A percentile compares a stretch with the other conserved stretches of the same genome.
Evolutionary conservation across 2,329 filamentous ascomycete species (phyloP).

Genomic region (Claviceps paspali): DNA sequence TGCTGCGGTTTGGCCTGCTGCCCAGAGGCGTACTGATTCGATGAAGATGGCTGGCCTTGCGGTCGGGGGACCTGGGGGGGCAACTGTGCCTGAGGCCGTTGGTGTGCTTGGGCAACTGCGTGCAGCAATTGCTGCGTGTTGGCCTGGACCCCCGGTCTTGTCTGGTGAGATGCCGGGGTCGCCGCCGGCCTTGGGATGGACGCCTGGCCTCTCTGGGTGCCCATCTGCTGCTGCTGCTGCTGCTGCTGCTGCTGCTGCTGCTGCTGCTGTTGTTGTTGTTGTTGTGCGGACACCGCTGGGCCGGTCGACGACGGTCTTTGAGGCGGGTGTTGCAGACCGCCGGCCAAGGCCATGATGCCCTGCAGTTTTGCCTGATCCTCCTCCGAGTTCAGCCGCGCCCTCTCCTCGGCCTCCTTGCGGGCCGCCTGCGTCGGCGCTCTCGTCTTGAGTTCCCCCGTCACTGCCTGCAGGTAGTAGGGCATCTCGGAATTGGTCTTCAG

Average conservation of each 20-base stretch:
- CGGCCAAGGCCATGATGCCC: constrained; percentile 41
- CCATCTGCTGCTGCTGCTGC: neutral
- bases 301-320: constrained; percentile 12
- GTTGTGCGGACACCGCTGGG: constrained; percentile 9
- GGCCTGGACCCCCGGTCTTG: constrained; percentile 12
- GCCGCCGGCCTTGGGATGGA: constrained; percentile 4
- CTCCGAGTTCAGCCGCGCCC: constrained; percentile 40
- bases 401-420: constrained; percentile 51
- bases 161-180: constrained; percentile 13
- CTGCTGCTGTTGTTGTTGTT: neutral
- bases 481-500: constrained; percentile 85
- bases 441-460: constrained; percentile 82
- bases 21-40: too few species aligned
- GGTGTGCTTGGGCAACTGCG: constrained; percentile 11
- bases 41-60: constrained; percentile 10
- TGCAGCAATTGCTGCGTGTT: constrained; percentile 18
- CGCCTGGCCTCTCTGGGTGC: neutral
- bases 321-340: constrained; percentile 31
- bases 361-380: constrained; percentile 46
- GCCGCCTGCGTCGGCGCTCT: constrained; percentile 62
- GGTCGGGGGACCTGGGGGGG: constrained; percentile 11
- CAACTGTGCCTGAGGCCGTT: constrained; percentile 14
- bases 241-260: too few species aligned
- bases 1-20: too few species aligned
- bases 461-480: constrained; percentile 71